Conservation (phyloP, 2,329 filamentous ascomycete species). For the Fusarium odoratissimum region DNA sequence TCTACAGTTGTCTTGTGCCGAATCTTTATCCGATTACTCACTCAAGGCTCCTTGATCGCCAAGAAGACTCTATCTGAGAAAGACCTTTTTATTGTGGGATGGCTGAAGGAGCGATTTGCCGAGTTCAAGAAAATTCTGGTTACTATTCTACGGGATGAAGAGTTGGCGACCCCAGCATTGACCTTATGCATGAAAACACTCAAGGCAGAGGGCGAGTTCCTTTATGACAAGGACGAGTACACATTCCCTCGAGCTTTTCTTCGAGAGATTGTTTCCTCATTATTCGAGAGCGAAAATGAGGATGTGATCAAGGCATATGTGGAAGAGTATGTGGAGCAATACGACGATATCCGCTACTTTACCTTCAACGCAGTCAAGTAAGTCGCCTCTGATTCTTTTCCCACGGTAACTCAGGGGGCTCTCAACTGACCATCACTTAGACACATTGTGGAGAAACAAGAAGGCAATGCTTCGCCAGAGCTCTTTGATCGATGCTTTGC, state of each 20-base stretch:
- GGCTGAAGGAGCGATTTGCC: constrained; percentile 80
- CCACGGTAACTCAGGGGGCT: no score
- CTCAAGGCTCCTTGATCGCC: constrained; percentile 75
- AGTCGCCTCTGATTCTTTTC: constrained; percentile 52
- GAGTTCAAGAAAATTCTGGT: constrained; percentile 76
- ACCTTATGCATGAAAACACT: constrained; percentile 85
- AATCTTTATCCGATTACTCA: constrained; percentile 84
- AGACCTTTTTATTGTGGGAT: constrained; percentile 78
- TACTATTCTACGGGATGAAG: constrained; percentile 69
- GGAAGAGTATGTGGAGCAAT: constrained; percentile 81
- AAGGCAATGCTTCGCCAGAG: constrained; percentile 33
- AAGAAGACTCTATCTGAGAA: constrained; percentile 76
- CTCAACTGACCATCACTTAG: constrained; percentile 28
- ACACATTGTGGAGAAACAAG: constrained; percentile 43
- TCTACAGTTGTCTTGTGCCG: constrained; percentile 86
- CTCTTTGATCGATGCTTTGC: constrained; percentile 69
- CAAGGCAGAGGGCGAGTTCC: constrained; percentile 78
- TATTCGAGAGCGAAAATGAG: constrained; percentile 70
- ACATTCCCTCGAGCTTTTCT: constrained; percentile 78
- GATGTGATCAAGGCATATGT: constrained; percentile 77
- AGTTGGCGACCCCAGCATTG: constrained; percentile 76
- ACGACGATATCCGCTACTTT: constrained; percentile 86
- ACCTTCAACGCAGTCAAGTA: constrained; percentile 81
- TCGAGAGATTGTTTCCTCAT: constrained; percentile 68
- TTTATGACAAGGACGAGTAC: constrained; percentile 71